Percentiles rank a stretch among this genome's conserved stretches.
These are phyloP conservation scores for Leccinum subrobustum DNA, from an alignment of 1,284 basidiomycete species.

Conservation along the genomic window DNA sequence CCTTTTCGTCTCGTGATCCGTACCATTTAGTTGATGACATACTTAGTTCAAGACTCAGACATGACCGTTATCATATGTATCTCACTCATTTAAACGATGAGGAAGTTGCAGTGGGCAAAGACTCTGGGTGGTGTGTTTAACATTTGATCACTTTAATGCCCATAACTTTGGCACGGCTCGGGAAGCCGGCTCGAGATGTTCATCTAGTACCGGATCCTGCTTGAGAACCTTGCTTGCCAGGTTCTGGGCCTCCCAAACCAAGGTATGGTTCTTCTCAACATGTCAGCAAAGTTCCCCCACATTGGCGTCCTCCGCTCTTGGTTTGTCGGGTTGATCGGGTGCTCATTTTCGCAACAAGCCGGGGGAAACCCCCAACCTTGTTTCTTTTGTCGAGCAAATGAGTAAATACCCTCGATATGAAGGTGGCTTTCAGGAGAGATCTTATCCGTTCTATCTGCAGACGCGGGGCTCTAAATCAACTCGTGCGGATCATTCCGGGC, in stretches of 20 bases:
- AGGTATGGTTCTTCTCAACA: constrained; percentile 8
- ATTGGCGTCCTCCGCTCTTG: constrained; percentile 2
- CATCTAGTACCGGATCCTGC: constrained; percentile 22
- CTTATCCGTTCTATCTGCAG: constrained; percentile 28
- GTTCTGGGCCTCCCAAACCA: constrained; percentile 22
- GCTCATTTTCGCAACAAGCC: constrained; percentile 17
- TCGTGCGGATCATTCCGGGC: constrained; percentile 31
- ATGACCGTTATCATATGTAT: constrained; percentile 3
- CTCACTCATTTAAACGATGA: neutral
- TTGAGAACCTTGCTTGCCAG: constrained; percentile 18
- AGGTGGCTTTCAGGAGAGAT: constrained; percentile 12
- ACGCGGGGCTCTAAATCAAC: constrained; percentile 19
- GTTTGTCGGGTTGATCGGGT: constrained; percentile 15
- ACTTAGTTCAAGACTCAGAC: neutral
- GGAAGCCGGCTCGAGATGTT: constrained; percentile 6
- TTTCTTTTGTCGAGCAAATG: constrained; percentile 17
- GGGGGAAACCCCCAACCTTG: constrained; percentile 22
- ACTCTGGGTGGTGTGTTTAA: neutral
- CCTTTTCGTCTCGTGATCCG: constrained; percentile 10
- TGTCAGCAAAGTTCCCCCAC: constrained; percentile 12
- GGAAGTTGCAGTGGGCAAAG: neutral
- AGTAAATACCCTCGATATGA: constrained; percentile 21
- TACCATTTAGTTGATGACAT: constrained; percentile 2
- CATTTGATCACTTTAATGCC: constrained; percentile 11
- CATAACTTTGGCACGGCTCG: constrained; percentile 3